Conservation (phyloP, 164 flowering plant species). For the Vitis rupestris region DNA sequence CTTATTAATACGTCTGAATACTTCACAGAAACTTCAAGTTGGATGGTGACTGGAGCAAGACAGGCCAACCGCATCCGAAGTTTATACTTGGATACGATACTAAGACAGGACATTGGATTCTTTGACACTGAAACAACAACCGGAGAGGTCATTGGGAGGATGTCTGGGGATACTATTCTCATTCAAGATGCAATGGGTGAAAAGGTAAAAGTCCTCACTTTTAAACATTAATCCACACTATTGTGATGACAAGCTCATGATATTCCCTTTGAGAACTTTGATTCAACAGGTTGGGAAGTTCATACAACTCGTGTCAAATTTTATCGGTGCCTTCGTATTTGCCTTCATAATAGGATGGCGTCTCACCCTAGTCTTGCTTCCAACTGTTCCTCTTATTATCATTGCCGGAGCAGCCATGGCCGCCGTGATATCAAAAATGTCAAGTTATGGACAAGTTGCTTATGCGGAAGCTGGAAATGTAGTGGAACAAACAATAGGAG, state of each 20-base stretch:
- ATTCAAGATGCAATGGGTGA: constrained; percentile 21
- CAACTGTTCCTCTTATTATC: constrained; percentile 21
- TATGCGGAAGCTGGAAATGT: constrained; percentile 35
- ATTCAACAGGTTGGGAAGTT: constrained; percentile 20
- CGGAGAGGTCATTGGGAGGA: neutral
- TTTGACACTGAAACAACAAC: constrained; percentile 21
- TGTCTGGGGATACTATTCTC: neutral
- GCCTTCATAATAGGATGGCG: constrained; percentile 21
- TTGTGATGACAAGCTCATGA: too few relatives aligned
- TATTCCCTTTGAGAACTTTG: too few relatives aligned
- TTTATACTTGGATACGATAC: constrained; percentile 9
- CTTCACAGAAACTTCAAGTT: constrained; percentile 13
- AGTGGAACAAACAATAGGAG: constrained; percentile 35
- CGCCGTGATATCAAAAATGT: constrained; percentile 19
- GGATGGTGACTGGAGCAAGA: constrained; percentile 18
- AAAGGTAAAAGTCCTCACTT: constrained; percentile 2
- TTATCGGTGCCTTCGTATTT: constrained; percentile 19
- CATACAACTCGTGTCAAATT: constrained; percentile 22
- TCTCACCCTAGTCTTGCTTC: constrained; percentile 17
- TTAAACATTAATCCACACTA: too few relatives aligned
- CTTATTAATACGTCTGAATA: neutral
- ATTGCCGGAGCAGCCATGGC: constrained; percentile 24
- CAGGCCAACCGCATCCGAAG: constrained; percentile 18
- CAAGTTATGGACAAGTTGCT: constrained; percentile 29
- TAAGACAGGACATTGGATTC: constrained; percentile 10